A percentile compares a stretch with the other conserved stretches of the same genome.
Evolutionary conservation across 2,329 filamentous ascomycete species (phyloP).

Genomic region (Alternaria viburni): DNA sequence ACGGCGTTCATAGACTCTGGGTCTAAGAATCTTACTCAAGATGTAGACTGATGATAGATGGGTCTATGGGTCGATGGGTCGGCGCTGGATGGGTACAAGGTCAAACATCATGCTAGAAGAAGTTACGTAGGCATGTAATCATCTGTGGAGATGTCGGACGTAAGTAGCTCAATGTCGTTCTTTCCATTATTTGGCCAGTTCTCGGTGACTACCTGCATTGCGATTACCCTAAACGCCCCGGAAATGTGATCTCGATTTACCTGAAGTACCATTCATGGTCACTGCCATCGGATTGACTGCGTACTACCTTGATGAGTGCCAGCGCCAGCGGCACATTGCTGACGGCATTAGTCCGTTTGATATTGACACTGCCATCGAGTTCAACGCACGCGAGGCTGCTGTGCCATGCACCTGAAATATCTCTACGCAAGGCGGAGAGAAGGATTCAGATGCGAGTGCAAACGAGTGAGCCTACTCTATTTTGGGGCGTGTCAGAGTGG

Average conservation of each 20-base stretch:
- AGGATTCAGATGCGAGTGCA: neutral
- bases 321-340: neutral
- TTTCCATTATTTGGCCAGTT: neutral
- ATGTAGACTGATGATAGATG: neutral
- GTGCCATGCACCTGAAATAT: neutral
- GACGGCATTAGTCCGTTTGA: neutral
- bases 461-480: neutral
- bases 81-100: no score
- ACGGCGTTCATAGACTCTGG: neutral
- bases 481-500: neutral
- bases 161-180: neutral
- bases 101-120: no score
- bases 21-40: neutral
- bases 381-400: neutral
- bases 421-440: neutral
- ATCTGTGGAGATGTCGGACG: no score
- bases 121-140: no score
- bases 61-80: no score
- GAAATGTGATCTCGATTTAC: no score
- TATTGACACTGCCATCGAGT: neutral
- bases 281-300: no score
- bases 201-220: neutral
- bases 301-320: neutral
- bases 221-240: no score
- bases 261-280: no score